Conservation (phyloP, 305 asterid genomes). For the Ilex paraguariensis region DNA sequence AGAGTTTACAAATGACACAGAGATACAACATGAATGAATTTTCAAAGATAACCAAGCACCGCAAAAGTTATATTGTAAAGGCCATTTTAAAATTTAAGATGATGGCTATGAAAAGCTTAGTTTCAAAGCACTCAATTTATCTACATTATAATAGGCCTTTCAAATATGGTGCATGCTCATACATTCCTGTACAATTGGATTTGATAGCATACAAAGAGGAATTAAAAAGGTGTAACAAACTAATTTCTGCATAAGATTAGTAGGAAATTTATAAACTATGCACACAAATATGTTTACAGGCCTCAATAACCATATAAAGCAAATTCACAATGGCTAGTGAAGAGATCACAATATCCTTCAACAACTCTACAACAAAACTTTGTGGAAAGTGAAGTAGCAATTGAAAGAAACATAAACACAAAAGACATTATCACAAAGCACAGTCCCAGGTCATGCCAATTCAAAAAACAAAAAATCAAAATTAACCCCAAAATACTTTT, state of each 20-base stretch:
- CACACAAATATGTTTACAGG: too few relatives aligned
- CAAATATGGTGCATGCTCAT: too few relatives aligned
- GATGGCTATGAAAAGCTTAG: too few relatives aligned
- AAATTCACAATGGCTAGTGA: background rate
- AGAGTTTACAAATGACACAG: background rate
- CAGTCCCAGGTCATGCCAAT: constrained; percentile 90
- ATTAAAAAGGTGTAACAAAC: too few relatives aligned
- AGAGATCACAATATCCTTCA: background rate
- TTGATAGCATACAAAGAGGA: too few relatives aligned
- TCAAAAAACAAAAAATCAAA: background rate
- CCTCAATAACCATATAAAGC: background rate
- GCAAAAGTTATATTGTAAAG: background rate
- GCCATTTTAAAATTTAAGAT: too few relatives aligned
- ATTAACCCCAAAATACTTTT: background rate
- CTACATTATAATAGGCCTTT: too few relatives aligned
- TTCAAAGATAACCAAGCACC: background rate
- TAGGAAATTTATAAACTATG: background rate
- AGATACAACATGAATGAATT: background rate
- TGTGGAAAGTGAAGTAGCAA: constrained; percentile 84
- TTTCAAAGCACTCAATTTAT: too few relatives aligned
- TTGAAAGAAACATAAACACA: constrained; percentile 88
- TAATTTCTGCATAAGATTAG: background rate
- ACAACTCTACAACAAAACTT: constrained; percentile 38
- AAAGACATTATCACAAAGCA: constrained; percentile 76
- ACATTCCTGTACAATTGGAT: too few relatives aligned